Evolutionary conservation across 225 moss, liverwort and hornwort species (phyloP), one percentile per base, ranked within the genome.

Genomic region (Takakia lepidozioides): DNA sequence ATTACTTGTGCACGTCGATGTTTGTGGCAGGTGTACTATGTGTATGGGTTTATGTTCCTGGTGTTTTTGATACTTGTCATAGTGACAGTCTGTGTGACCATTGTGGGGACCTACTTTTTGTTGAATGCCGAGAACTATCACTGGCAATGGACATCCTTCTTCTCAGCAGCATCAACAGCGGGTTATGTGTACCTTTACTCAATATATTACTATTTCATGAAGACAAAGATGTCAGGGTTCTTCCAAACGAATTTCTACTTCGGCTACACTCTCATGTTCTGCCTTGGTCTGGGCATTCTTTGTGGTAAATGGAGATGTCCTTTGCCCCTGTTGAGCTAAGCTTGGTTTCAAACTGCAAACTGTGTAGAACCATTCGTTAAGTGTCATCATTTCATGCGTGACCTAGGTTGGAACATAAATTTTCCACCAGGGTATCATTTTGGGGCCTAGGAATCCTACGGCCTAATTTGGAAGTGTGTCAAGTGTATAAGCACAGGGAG

Each of bases 121-220:
- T 55, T 95, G 29, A 95, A 89, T 65, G 95, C 95, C 1, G 95
- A 95, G 67, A 95, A 95, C 18, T 95, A 95, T 47, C 80, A 90
- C 67, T 95, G 95, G 95, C 90, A 95, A 71, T 95, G 95, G 95
- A 95, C 95, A 15, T 95, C 95, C 3, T 95, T 95, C 61, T 80
- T 75, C 59, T 95, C 90, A 21, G 95, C 86, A 39, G 84, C 90
- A 27, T 90, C 95, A 19, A 95, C 95, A 2, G 87, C 95, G 18
- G 80, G 70, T 49, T 95, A 95, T 49, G 95, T 95, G 41, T 95
- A 86, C 54, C 62, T 95, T 49, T 95, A 95, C 73, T 95, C 95
- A 37, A 64, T 95, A 38, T 95, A 95, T 60, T 95, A 95, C 67
- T 95, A 77, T 28, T 90, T 87, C 69, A 82, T 82, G 71, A 95